These are phyloP conservation scores for Penicillium antarcticum DNA, from an alignment of 495 filamentous ascomycete genomes.

Conservation along the genomic window DNA sequence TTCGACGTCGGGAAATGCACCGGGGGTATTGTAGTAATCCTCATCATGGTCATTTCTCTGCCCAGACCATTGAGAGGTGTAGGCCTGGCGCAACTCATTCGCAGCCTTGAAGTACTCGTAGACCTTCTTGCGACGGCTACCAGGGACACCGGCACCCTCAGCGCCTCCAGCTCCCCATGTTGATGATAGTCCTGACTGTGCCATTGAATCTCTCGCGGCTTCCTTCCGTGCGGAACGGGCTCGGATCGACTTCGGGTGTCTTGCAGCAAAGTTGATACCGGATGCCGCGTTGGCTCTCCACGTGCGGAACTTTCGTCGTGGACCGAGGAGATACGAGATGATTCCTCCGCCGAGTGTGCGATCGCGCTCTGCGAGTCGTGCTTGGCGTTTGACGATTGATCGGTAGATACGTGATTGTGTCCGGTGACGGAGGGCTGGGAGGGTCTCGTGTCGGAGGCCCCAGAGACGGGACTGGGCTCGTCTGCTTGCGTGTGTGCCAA, in stretches of 20 bases:
- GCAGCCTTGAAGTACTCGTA: constrained; percentile 85
- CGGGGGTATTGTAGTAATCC: constrained; percentile 62
- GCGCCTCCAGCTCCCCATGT: constrained; percentile 29
- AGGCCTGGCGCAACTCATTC: constrained; percentile 85
- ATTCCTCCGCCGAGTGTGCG: constrained; percentile 35
- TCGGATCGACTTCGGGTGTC: constrained; percentile 10
- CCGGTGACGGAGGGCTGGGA: constrained; percentile 64
- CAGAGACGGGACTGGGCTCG: constrained; percentile 61
- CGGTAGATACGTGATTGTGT: constrained; percentile 73
- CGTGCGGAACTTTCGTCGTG: constrained; percentile 42
- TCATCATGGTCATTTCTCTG: constrained; percentile 52
- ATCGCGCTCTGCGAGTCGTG: constrained; percentile 38
- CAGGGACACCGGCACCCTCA: constrained; percentile 59
- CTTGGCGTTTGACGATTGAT: constrained; percentile 64
- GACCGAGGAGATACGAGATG: constrained; percentile 47
- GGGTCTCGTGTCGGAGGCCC: constrained; percentile 66
- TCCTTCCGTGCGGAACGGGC: constrained; percentile 23
- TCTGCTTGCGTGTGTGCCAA: constrained; percentile 56
- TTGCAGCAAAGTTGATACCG: background rate
- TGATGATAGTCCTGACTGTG: constrained; percentile 32
- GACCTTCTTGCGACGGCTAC: constrained; percentile 72
- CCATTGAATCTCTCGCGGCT: constrained; percentile 35
- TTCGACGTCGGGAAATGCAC: constrained; percentile 75
- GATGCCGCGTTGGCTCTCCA: constrained; percentile 4
- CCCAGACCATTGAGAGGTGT: constrained; percentile 54